A percentile compares a stretch with the other conserved stretches of the same genome.
Evolutionary conservation across 2,329 filamentous ascomycete species (phyloP).

Genomic region (Fusarium torreyae): DNA sequence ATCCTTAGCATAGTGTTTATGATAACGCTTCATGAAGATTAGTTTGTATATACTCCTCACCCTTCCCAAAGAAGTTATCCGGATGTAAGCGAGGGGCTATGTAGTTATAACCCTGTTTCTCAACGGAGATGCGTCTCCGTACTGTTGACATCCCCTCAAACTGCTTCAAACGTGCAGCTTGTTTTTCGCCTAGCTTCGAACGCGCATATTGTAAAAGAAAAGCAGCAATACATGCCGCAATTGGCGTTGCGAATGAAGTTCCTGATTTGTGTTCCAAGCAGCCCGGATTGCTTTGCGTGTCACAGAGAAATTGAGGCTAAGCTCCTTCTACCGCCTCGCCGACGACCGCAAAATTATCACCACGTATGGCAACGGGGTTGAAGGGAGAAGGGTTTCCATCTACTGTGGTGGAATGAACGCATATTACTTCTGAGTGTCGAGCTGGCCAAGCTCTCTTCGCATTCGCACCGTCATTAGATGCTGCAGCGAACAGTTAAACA

Average conservation of each 20-base stretch:
- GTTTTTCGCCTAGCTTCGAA: no score
- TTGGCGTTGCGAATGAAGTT: neutral
- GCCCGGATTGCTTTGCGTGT: neutral
- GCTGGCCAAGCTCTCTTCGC: neutral
- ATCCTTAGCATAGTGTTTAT: neutral
- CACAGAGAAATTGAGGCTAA: neutral
- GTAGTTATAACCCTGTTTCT: no score
- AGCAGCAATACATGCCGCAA: neutral
- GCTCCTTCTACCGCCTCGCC: neutral
- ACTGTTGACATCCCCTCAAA: neutral
- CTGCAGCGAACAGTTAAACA: neutral
- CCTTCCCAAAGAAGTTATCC: neutral
- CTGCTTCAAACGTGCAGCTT: neutral
- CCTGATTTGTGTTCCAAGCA: neutral
- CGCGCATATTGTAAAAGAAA: neutral
- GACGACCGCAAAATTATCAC: neutral
- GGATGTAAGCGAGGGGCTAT: neutral
- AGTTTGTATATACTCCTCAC: constrained; percentile 52
- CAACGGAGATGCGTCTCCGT: no score
- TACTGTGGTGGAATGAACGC: neutral
- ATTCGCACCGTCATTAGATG: neutral
- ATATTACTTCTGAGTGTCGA: neutral
- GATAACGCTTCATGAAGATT: neutral
- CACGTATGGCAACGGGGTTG: neutral
- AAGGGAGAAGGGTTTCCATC: neutral